phyloP scores from a whole-genome alignment of 148 eudicot species.

The Mesembryanthemum crystallinum region DNA sequence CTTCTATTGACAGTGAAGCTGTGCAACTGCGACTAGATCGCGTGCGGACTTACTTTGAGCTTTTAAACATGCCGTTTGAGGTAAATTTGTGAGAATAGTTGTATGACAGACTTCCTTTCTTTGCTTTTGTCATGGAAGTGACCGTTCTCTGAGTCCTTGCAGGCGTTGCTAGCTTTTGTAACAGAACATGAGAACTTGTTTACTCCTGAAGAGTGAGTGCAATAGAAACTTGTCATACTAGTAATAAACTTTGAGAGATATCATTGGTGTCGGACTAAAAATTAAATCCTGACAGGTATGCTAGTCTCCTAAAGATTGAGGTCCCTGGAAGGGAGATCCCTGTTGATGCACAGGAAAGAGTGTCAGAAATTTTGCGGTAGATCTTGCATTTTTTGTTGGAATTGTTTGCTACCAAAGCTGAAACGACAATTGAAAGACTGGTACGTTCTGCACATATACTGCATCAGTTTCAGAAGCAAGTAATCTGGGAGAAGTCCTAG shows the following conservation, averaged over 20 bases:
- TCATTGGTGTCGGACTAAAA: constrained; percentile 14
- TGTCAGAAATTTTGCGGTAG: constrained; percentile 52
- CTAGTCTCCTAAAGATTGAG: constrained; percentile 63
- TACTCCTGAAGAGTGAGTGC: constrained; percentile 79
- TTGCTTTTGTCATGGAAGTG: constrained; percentile 1
- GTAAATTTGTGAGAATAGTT: constrained; percentile 35
- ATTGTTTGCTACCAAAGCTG: neutral
- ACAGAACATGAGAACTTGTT: constrained; percentile 75
- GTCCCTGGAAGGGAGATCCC: constrained; percentile 98
- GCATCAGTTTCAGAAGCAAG: constrained; percentile 2
- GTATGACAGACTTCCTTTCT: neutral
- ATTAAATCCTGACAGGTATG: constrained; percentile 47
- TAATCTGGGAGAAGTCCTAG: constrained; percentile 4
- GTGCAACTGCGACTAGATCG: constrained; percentile 81
- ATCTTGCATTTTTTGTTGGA: constrained; percentile 10
- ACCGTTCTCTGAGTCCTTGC: constrained; percentile 24
- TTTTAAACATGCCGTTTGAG: constrained; percentile 96
- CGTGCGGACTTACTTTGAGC: constrained; percentile 92
- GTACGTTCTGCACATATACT: constrained; percentile 1
- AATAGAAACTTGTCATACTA: constrained; percentile 5
- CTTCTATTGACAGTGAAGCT: constrained; percentile 79
- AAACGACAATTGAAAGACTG: neutral
- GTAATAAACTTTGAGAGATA: constrained; percentile 4
- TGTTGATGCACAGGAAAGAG: constrained; percentile 60
- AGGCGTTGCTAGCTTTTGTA: constrained; percentile 96